Evolutionary conservation across 306 rosid species (phyloP).

Genomic region (Boehmeria nivea): DNA sequence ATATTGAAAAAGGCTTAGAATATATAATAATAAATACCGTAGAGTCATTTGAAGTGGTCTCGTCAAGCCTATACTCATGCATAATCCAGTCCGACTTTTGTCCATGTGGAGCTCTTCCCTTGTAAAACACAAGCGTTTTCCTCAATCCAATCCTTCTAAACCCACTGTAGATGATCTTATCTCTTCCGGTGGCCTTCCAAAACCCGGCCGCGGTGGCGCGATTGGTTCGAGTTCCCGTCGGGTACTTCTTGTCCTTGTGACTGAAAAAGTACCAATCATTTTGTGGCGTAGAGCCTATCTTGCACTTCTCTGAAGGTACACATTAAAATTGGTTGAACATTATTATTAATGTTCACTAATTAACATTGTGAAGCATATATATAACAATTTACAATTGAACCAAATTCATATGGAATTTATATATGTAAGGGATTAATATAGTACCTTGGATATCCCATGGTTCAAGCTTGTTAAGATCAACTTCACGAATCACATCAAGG

Average conservation of each 20-base stretch:
- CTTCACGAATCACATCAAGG: slow-evolving; percentile 55
- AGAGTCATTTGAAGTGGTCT: slow-evolving; percentile 20
- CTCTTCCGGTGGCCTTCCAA: slow-evolving; percentile 63
- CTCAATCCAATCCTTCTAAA: slow-evolving; percentile 45
- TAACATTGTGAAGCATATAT: too few species aligned
- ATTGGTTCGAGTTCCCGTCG: slow-evolving; percentile 55
- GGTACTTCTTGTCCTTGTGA: slow-evolving; percentile 59
- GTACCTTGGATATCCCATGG: slow-evolving; percentile 75
- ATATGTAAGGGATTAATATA: background rate
- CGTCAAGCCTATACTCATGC: slow-evolving; percentile 63
- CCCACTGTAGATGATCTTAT: slow-evolving; percentile 48
- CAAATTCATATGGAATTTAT: too few species aligned
- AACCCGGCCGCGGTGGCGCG: slow-evolving; percentile 57
- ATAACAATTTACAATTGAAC: too few species aligned
- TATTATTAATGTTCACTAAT: too few species aligned
- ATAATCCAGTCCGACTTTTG: slow-evolving; percentile 61
- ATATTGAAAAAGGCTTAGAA: too few species aligned
- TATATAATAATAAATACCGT: slow-evolving; percentile 18
- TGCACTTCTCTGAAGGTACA: slow-evolving; percentile 47
- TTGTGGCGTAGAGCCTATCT: slow-evolving; percentile 58
- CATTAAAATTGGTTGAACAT: too few species aligned
- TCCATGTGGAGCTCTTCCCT: slow-evolving; percentile 64
- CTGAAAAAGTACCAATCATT: slow-evolving; percentile 65
- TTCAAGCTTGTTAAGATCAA: slow-evolving; percentile 60
- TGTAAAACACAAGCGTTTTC: slow-evolving; percentile 52